Base-by-base conservation (phyloP, 2,329 filamentous ascomycete genomes). In the Fusarium sp. region DNA sequence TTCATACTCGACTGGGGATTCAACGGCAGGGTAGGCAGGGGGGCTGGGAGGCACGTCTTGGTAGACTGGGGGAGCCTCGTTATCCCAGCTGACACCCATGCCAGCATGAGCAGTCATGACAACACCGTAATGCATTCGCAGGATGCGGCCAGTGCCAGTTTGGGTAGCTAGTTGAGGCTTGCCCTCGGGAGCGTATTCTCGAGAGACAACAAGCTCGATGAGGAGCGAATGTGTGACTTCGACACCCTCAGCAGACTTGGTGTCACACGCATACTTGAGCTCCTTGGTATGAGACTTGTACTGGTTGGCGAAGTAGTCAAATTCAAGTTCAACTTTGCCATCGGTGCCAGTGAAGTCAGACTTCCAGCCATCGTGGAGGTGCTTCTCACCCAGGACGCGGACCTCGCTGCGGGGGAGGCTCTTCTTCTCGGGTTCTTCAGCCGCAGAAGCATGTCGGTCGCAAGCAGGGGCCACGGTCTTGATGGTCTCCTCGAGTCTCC, bases 31-130 rank as follows among this genome's bases (percentile, higher is more conserved):
- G 81, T 95, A 95, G 9, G 85, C 87, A 0, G 95, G 95, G 52
- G 95, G 95, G 76, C 92, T 94, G 4, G 90, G 91, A 2, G 95
- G 95, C 44, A 98, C 94, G 78, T 98, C 94, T 81, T 96, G 92
- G 82, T 99, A 99, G 73, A 97, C 89, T 2, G 95, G 95, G 15
- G 95, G 95, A 77, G 93, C 91, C 84, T 99, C 95, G 82, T 98
- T 95, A 75, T 98, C 95, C 95, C 96, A 99, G 74, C 92, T 93
- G 76, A 99, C 95, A 54, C 95, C 95, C 79, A 97, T 88, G 20
- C 95, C 95, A 23, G 89, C 89, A 65, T 93, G 89, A 82, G 97
- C 92, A 7, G 95, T 98, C 60, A 98, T 87, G 62, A 90, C 85
- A 57, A 96, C 86, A 75, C 89, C 90, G 84, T 98, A 98, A 80